These are phyloP conservation scores for Ophiostoma angusticollis DNA, from an alignment of 2,329 filamentous ascomycete species.

Conservation along the genomic window DNA sequence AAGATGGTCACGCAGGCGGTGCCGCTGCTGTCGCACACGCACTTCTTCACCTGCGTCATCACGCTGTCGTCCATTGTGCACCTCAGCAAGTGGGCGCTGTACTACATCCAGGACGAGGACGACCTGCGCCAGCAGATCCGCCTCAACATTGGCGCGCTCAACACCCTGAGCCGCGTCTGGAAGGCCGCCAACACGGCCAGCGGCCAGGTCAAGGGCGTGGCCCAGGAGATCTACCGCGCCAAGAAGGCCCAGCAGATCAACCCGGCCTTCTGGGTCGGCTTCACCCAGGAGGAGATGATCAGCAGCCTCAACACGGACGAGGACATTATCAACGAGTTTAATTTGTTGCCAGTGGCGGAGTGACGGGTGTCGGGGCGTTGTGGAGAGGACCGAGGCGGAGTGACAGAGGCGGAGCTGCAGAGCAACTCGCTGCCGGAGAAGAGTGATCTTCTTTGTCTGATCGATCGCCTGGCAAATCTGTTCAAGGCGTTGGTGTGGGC, in stretches of 20 bases:
- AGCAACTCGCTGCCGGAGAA: not conserved
- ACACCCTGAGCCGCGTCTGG: conserved; percentile 58
- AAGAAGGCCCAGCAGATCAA: conserved; percentile 44
- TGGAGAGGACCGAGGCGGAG: too few species aligned
- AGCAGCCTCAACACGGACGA: conserved; percentile 44
- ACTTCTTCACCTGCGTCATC: conserved; percentile 72
- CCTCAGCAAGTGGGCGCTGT: conserved; percentile 62
- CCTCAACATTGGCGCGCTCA: conserved; percentile 65
- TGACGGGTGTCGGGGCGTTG: not conserved
- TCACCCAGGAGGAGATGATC: conserved; percentile 42
- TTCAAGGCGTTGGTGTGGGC: too few species aligned
- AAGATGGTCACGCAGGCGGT: conserved; percentile 62
- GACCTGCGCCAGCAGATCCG: conserved; percentile 62
- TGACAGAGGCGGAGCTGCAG: too few species aligned
- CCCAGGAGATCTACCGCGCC: conserved; percentile 56
- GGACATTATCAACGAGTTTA: conserved; percentile 45
- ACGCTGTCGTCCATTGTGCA: conserved; percentile 71
- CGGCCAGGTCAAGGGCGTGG: conserved; percentile 62
- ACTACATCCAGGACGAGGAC: conserved; percentile 49
- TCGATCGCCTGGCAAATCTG: too few species aligned
- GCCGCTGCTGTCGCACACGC: conserved; percentile 59
- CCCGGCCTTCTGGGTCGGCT: conserved; percentile 41
- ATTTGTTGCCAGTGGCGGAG: conserved; percentile 21
- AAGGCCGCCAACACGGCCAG: conserved; percentile 56
- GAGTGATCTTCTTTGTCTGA: too few species aligned